Evolutionary conservation across 495 filamentous ascomycete genomes (phyloP).

Genomic region (Lasiosphaeria miniovina): DNA sequence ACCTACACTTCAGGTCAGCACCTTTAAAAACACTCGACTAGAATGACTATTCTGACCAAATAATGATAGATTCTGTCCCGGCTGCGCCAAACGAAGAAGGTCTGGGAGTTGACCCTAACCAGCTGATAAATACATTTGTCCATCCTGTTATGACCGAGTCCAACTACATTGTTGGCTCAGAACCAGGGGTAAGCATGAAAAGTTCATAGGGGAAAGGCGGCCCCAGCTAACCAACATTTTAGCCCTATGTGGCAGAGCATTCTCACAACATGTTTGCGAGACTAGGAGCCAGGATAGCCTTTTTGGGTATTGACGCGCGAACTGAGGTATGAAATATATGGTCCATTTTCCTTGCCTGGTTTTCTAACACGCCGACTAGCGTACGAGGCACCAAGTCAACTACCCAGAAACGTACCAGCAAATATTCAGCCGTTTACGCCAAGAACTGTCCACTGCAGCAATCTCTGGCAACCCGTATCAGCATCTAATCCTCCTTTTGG

Average conservation of each 20-base stretch:
- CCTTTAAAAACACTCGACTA: background rate
- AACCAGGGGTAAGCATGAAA: conserved; percentile 52
- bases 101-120: conserved; percentile 59
- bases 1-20: conserved; percentile 68
- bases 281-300: conserved; percentile 80
- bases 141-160: conserved; percentile 58
- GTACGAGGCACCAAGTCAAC: conserved; percentile 88
- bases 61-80: conserved; percentile 22
- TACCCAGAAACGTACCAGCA: conserved; percentile 84
- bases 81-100: conserved; percentile 32
- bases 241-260: conserved; percentile 72
- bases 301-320: conserved; percentile 84
- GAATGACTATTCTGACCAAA: conserved; percentile 1
- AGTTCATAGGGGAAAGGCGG: background rate
- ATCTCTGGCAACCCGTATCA: conserved; percentile 56
- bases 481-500: conserved; percentile 82
- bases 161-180: conserved; percentile 74
- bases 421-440: conserved; percentile 66
- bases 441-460: conserved; percentile 60
- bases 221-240: conserved; percentile 26
- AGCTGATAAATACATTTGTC: conserved; percentile 67
- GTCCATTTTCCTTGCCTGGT: background rate
- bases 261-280: conserved; percentile 78
- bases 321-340: conserved; percentile 53
- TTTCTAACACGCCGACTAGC: conserved; percentile 29